Base-by-base conservation (phyloP, 148 eudicot genomes). In the Amaranthus cruentus region DNA sequence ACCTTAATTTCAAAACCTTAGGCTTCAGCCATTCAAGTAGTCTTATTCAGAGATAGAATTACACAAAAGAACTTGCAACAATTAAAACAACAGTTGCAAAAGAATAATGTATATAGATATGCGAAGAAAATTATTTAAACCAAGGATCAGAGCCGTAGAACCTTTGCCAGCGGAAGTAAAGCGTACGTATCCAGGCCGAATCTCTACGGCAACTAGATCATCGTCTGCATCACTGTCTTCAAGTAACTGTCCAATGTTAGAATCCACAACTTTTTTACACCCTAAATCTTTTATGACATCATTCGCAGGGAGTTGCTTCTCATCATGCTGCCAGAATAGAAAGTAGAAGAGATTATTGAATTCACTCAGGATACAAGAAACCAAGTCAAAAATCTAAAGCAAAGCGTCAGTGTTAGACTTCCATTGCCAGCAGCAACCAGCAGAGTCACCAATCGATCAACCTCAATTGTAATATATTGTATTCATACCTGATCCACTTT, bases 161-260 rank as follows among this genome's bases (percentile, higher is more conserved):
- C 97, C 97, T 83, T 88, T 78, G 64, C 69, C 86, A 68, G 85
- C 74, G 48, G 92, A 84, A 69, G 87, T 86, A 84, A 96, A 96
- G 67, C 96, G 92, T 68, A 96, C 89, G 78, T 90, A 92, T 74
- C 96, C 96, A 49, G 97, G 99, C 75, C 90, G 91, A 82, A 89
- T 71, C 61, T 78, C 82, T 82, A 90, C 75, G 55, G 97, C 97
- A 70, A 85, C 89, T 71, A 88, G 77, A 43, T 87, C 87, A 62
- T 77, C 84, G 12, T 84, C 96, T 43, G 74, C 77, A 55, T 82
- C 87, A 72, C 80, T 79, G 61, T 80, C 82, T 55, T 80, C 81
- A 75, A 69, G 64, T 74, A 73, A 81, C 42, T 73, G 80, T 43
- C 15, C 54, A 28, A 28, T 28, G 38, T 28, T 28, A 28, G 38